Percentiles rank a stretch among this genome's conserved stretches.
These are phyloP conservation scores for Talaromyces sp. DNA, from an alignment of 2,329 filamentous ascomycete species.

Conservation along the genomic window DNA sequence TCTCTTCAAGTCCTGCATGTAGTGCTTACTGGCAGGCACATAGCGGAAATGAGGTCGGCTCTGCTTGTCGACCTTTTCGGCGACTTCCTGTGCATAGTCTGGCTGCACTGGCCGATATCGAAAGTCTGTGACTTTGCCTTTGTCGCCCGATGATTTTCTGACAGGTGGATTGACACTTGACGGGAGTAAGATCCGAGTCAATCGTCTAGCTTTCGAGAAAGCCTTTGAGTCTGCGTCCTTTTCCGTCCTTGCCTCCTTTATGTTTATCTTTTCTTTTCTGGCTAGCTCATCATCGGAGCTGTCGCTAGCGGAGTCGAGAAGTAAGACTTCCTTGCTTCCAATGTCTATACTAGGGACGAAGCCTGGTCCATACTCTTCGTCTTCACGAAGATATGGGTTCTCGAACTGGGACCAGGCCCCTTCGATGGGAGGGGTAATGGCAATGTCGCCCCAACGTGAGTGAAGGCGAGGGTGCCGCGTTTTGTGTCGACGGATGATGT, in stretches of 20 bases:
- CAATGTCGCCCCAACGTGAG: slow-evolving; percentile 41
- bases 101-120: slow-evolving; percentile 36
- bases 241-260: slow-evolving; percentile 9
- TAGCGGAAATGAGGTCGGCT: slow-evolving; percentile 32
- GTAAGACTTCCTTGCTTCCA: slow-evolving; percentile 15
- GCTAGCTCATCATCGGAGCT: slow-evolving; percentile 13
- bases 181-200: slow-evolving; percentile 20
- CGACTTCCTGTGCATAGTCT: slow-evolving; percentile 34
- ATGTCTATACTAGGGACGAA: slow-evolving; percentile 26
- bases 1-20: slow-evolving; percentile 29
- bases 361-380: slow-evolving; percentile 30
- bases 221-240: slow-evolving; percentile 1
- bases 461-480: slow-evolving; percentile 31
- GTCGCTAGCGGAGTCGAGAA: slow-evolving; percentile 15
- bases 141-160: slow-evolving; percentile 9
- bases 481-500: slow-evolving; percentile 33
- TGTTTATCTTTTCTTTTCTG: background rate
- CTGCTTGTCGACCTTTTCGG: slow-evolving; percentile 23
- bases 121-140: slow-evolving; percentile 27
- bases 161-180: slow-evolving; percentile 11
- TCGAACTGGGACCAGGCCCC: slow-evolving; percentile 41
- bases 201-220: slow-evolving; percentile 17
- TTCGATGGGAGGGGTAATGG: slow-evolving; percentile 39
- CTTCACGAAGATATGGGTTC: slow-evolving; percentile 27
- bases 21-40: slow-evolving; percentile 32